Conservation (phyloP, 1,139 yeast species). For the Hansenula sp. region DNA sequence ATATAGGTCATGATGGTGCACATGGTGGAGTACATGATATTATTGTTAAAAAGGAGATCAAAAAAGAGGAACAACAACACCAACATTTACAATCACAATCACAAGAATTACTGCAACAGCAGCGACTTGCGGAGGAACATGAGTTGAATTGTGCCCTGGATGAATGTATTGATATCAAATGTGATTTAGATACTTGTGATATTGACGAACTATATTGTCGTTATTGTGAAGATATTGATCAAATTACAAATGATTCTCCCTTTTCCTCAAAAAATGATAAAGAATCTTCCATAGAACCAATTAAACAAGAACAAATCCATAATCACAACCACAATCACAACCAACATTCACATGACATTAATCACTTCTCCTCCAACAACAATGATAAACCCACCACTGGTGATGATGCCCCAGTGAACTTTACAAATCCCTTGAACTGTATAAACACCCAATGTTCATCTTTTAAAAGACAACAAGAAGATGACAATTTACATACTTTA, state of each 20-base stretch:
- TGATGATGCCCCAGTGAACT: background rate
- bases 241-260: background rate
- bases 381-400: background rate
- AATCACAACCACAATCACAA: background rate
- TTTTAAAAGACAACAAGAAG: slow-evolving; percentile 10
- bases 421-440: slow-evolving; percentile 2
- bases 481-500: slow-evolving; percentile 3
- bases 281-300: background rate
- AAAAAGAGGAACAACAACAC: slow-evolving; percentile 2
- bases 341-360: background rate
- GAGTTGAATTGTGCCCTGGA: slow-evolving; percentile 16
- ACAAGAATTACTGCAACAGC: slow-evolving; percentile 1
- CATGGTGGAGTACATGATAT: background rate
- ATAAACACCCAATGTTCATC: slow-evolving; percentile 1
- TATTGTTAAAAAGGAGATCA: background rate
- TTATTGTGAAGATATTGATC: slow-evolving; percentile 18
- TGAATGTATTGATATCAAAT: slow-evolving; percentile 22
- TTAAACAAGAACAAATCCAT: background rate
- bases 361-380: background rate
- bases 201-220: slow-evolving; percentile 23
- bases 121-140: background rate
- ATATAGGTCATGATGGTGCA: slow-evolving; percentile 4
- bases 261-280: background rate
- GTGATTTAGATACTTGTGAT: slow-evolving; percentile 23
- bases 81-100: too few relatives aligned